A percentile compares a stretch with the other conserved stretches of the same genome.
These are phyloP conservation scores for Prunus dulcis DNA, from an alignment of 306 rosid species.

Conservation along the genomic window DNA sequence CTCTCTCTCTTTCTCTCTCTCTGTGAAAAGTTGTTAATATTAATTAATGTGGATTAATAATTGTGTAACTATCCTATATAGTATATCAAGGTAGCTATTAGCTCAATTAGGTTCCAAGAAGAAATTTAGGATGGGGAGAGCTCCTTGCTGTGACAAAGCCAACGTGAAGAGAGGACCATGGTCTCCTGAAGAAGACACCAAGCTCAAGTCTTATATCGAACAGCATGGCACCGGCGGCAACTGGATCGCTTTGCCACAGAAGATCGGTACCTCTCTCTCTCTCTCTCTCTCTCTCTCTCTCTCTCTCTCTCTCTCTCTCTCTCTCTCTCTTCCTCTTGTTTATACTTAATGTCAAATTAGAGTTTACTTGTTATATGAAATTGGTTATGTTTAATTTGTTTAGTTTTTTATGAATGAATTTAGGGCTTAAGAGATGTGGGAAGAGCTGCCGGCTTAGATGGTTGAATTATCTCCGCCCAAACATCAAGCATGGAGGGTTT, in stretches of 20 bases:
- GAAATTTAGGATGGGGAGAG: constrained; percentile 67
- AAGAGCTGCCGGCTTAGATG: constrained; percentile 91
- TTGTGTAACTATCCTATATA: background rate
- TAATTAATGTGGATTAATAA: background rate
- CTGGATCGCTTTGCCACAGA: constrained; percentile 91
- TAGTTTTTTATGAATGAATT: constrained; percentile 11
- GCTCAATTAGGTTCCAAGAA: constrained; percentile 2
- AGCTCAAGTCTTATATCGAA: constrained; percentile 83
- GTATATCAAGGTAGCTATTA: background rate
- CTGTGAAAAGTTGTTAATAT: background rate
- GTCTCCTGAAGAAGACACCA: constrained; percentile 87
- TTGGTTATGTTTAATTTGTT: background rate
- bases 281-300: background rate
- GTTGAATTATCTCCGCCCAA: constrained; percentile 92
- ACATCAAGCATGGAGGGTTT: constrained; percentile 82
- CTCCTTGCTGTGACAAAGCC: constrained; percentile 98
- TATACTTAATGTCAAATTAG: background rate
- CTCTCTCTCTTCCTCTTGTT: background rate
- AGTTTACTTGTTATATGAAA: background rate
- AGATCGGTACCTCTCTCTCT: constrained; percentile 46
- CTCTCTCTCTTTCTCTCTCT: background rate
- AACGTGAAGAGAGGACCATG: constrained; percentile 96
- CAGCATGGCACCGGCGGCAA: constrained; percentile 82
- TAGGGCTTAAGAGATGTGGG: constrained; percentile 86
- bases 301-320: background rate